Base-by-base conservation (phyloP, 805 yeast species). In the Ogataea siamensis region DNA sequence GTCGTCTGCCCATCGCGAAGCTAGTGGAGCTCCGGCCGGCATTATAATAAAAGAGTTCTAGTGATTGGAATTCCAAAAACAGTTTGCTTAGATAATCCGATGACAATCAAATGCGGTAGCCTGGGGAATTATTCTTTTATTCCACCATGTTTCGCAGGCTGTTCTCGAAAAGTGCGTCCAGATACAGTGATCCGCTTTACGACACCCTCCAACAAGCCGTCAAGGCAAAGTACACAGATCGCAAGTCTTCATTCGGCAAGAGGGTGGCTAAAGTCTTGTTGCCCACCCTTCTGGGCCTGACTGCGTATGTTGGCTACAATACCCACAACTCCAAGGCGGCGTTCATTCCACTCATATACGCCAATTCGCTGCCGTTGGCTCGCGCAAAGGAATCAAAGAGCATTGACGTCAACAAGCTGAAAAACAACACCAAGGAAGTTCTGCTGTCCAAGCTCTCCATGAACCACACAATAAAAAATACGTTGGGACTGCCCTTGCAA, bases 1-100 rank as follows among this genome's bases (percentile, higher is more conserved):
- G 21, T 60, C 62, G 13, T 50, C 52, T 5, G 64, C 64, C 66
- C 66, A 62, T 41, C 54, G 51, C 4, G 64, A 59, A 20, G 50
- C 59, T 21, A 59, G 27, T 8, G 41, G 40, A 13, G 31, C 19
- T 15, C 15, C 21, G 26, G 27, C 39, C 50, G 27, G 11, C 21
- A 22, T 26, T 13, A 10, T 22, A 19, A 20, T n/a, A 18, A 29
- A 12, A 13, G 5, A 30, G 30, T 32, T 39, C 33, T 31, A 15
- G n/a, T n/a, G n/a, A n/a, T n/a, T n/a, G n/a, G n/a, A n/a, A n/a
- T n/a, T n/a, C n/a, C n/a, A n/a, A n/a, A n/a, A n/a, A n/a, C n/a
- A n/a, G n/a, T n/a, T n/a, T n/a, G n/a, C n/a, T n/a, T n/a, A n/a
- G n/a, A n/a, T n/a, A n/a, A n/a, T n/a, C n/a, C n/a, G n/a, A n/a